These are phyloP conservation scores for Globisporangium paddicum DNA, from an alignment of 352 stramenopile genomes.

Conservation along the genomic window DNA sequence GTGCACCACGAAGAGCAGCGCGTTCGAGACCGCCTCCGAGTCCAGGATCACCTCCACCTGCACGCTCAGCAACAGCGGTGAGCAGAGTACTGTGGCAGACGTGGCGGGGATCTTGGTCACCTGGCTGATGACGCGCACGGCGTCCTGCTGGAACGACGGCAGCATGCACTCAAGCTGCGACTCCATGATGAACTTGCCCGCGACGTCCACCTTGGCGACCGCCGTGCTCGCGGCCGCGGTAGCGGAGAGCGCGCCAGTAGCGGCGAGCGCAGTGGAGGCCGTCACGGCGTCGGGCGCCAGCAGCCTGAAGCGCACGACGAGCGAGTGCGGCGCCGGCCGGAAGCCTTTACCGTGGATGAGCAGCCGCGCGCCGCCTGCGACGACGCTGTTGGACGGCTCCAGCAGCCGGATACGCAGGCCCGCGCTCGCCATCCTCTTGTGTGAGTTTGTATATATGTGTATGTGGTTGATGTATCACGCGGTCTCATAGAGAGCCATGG, in stretches of 20 bases:
- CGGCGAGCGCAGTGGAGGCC: background rate
- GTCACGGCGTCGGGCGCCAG: slow-evolving; percentile 16
- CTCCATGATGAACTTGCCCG: slow-evolving; percentile 43
- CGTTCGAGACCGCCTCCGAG: slow-evolving; percentile 49
- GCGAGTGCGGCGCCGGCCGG: slow-evolving; percentile 49
- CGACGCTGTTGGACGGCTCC: slow-evolving; percentile 40
- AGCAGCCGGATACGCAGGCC: slow-evolving; percentile 45
- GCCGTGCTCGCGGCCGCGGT: background rate
- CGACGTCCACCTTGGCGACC: slow-evolving; percentile 27
- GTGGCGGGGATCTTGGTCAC: slow-evolving; percentile 37
- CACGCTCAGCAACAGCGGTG: slow-evolving; percentile 42
- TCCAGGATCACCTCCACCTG: slow-evolving; percentile 60
- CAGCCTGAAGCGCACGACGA: slow-evolving; percentile 55
- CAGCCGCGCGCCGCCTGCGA: slow-evolving; percentile 45
- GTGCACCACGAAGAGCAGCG: slow-evolving; percentile 40
- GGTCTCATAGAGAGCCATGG: background rate
- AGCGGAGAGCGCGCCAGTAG: background rate
- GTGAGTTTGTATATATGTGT: background rate
- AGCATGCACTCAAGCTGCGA: slow-evolving; percentile 57
- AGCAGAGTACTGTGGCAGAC: slow-evolving; percentile 34
- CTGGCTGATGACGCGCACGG: slow-evolving; percentile 25
- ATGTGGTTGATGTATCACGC: background rate
- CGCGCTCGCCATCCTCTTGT: slow-evolving; percentile 6
- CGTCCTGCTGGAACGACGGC: slow-evolving; percentile 40
- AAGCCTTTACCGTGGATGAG: slow-evolving; percentile 60